Evolutionary conservation across 2,329 filamentous ascomycete species (phyloP).

Genomic region (Colletotrichum truncatum): DNA sequence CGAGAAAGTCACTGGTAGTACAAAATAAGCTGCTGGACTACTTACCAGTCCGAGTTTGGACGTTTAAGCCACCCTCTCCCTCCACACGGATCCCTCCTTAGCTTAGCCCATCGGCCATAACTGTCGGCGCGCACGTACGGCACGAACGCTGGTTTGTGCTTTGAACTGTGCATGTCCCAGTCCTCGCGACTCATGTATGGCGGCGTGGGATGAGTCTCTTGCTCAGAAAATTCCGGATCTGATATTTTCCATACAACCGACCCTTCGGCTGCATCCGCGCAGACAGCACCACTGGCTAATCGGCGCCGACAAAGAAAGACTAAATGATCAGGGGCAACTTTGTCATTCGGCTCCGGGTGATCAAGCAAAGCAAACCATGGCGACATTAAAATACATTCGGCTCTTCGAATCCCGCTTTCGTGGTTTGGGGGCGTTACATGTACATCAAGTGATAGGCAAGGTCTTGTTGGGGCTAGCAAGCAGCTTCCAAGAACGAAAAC

Average conservation of each 20-base stretch:
- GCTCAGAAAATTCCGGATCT: background rate
- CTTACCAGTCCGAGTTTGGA: background rate
- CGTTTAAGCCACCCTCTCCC: background rate
- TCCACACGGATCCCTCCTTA: conserved; percentile 5
- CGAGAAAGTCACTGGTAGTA: too few relatives aligned
- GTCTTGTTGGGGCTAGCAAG: too few relatives aligned
- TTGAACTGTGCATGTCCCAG: background rate
- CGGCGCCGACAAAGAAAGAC: background rate
- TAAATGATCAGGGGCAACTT: conserved; percentile 15
- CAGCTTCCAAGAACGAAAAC: background rate
- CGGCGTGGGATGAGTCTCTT: background rate
- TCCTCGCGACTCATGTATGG: background rate
- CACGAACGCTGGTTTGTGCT: conserved; percentile 12
- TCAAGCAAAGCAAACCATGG: conserved; percentile 1
- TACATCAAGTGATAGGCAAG: too few relatives aligned
- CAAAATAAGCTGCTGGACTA: background rate
- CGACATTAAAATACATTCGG: background rate
- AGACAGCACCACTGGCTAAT: background rate
- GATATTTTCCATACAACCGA: background rate
- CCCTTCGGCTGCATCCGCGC: conserved; percentile 19
- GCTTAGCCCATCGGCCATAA: background rate
- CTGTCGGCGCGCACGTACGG: conserved; percentile 15
- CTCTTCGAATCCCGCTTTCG: background rate
- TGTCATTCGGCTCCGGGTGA: conserved; percentile 14
- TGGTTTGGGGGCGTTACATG: too few relatives aligned